These are phyloP conservation scores for Annulohypoxylon stygium DNA, from an alignment of 495 filamentous ascomycete genomes.

Conservation along the genomic window DNA sequence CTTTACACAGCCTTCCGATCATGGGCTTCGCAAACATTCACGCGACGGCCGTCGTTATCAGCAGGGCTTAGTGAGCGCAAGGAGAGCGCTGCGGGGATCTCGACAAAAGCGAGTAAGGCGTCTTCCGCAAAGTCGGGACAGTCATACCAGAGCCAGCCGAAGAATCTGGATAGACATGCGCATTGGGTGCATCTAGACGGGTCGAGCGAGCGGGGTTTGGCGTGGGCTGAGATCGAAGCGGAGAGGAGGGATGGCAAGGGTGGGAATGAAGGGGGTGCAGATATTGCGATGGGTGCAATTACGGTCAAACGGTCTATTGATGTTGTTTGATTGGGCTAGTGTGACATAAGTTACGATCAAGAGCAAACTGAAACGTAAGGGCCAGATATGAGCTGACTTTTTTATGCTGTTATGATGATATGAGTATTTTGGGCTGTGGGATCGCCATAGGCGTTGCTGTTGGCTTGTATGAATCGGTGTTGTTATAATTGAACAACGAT, in stretches of 20 bases:
- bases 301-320: background rate
- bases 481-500: no score
- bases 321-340: slow-evolving; percentile 4
- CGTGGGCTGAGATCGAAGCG: slow-evolving; percentile 4
- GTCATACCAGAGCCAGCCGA: slow-evolving; percentile 6
- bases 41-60: background rate
- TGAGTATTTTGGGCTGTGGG: background rate
- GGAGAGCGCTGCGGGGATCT: background rate
- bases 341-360: no score
- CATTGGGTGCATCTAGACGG: slow-evolving; percentile 11
- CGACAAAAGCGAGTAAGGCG: background rate
- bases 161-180: slow-evolving; percentile 7
- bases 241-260: background rate
- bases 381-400: background rate
- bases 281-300: slow-evolving; percentile 8
- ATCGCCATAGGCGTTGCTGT: background rate
- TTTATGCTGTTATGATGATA: background rate
- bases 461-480: background rate
- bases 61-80: background rate
- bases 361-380: background rate
- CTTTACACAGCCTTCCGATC: slow-evolving; percentile 2
- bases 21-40: slow-evolving; percentile 13
- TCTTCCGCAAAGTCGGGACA: slow-evolving; percentile 4
- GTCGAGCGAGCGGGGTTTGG: slow-evolving; percentile 4
- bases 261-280: background rate